A percentile compares a stretch with the other conserved stretches of the same genome.
Evolutionary conservation across 441 rosid species (phyloP).

Genomic region (Adansonia gregorii): DNA sequence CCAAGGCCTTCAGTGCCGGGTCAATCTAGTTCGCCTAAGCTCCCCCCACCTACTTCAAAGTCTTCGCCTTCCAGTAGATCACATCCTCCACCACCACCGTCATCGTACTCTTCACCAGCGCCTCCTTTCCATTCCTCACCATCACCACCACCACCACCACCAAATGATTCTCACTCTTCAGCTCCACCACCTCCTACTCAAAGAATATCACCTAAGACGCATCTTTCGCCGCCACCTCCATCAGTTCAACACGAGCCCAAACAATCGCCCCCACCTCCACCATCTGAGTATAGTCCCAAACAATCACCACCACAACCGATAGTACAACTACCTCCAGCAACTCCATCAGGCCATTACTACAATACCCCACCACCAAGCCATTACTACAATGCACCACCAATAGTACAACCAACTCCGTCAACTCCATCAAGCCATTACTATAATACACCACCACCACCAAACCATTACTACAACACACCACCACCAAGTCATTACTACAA

Average conservation of each 20-base stretch:
- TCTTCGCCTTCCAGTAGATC: conserved; percentile 54
- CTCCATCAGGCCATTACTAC: conserved; percentile 19
- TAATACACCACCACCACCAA: conserved; percentile 15
- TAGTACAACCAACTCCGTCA: conserved; percentile 43
- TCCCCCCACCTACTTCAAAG: conserved; percentile 52
- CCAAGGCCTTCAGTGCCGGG: conserved; percentile 40
- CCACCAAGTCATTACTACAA: conserved; percentile 27
- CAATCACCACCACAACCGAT: conserved; percentile 24
- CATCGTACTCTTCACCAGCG: conserved; percentile 32
- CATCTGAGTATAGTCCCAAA: neutral
- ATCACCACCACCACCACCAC: conserved; percentile 36
- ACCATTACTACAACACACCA: conserved; percentile 31
- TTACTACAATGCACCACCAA: conserved; percentile 23
- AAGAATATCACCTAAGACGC: conserved; percentile 50
- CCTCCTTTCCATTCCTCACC: conserved; percentile 40
- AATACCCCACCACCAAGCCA: neutral
- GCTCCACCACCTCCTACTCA: conserved; percentile 45
- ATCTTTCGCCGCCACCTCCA: conserved; percentile 47
- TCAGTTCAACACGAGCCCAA: conserved; percentile 28
- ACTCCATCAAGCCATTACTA: conserved; percentile 23
- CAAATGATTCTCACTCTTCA: conserved; percentile 37
- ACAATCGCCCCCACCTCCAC: conserved; percentile 25
- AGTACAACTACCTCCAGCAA: conserved; percentile 44
- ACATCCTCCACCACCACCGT: conserved; percentile 57
- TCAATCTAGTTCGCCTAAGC: conserved; percentile 26